These are phyloP conservation scores for Didymella arachidicola DNA, from an alignment of 2,329 filamentous ascomycete species.

Conservation along the genomic window DNA sequence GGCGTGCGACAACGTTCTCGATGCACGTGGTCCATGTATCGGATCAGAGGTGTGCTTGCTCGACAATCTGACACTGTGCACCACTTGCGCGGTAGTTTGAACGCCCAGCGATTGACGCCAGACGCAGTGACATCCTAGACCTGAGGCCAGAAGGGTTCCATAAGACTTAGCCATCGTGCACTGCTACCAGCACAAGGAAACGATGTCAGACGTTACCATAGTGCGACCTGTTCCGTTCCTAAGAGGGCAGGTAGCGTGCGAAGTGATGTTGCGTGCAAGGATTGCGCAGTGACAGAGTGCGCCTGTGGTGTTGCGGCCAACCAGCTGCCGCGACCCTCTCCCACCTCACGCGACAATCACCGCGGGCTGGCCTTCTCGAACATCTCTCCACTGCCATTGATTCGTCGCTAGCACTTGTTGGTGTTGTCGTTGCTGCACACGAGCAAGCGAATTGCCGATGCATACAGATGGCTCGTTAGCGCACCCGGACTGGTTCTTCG, in stretches of 20 bases:
- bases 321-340: neutral
- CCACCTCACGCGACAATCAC: slow-evolving; percentile 6
- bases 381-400: neutral
- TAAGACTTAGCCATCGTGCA: neutral
- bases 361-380: neutral
- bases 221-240: neutral
- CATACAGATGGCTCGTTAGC: slow-evolving; percentile 6
- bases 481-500: slow-evolving; percentile 12
- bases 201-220: neutral
- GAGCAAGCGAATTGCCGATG: neutral
- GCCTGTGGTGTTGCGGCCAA: slow-evolving; percentile 1
- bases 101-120: neutral
- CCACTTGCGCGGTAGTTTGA: neutral
- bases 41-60: neutral
- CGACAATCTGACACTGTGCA: neutral
- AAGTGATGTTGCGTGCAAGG: neutral
- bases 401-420: neutral
- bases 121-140: neutral
- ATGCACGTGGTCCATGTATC: neutral
- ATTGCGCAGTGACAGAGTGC: neutral
- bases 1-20: neutral
- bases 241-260: slow-evolving; percentile 16
- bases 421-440: slow-evolving; percentile 1
- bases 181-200: neutral
- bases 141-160: neutral